phyloP scores from a whole-genome alignment of 192 early-diverging fungal genomes.

The Coemansia nantahalensis region DNA sequence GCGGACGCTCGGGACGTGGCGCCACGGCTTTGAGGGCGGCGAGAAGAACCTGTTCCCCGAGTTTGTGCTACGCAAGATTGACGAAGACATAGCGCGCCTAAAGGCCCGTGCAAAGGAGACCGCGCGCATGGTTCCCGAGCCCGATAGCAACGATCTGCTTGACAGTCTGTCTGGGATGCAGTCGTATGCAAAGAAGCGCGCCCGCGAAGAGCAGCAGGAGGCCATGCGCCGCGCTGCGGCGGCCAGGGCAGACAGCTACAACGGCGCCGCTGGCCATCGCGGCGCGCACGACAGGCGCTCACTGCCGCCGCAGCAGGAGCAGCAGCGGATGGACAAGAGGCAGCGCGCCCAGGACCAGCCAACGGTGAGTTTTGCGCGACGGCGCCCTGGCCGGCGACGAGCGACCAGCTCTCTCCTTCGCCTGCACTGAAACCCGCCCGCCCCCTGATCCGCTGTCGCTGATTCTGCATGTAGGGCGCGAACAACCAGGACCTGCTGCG shows the following conservation, averaged over 20 bases:
- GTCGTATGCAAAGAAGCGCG: constrained; percentile 39
- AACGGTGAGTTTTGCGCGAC: constrained; percentile 26
- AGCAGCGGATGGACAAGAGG: constrained; percentile 8
- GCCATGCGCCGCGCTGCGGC: constrained; percentile 21
- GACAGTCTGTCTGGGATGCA: constrained; percentile 39
- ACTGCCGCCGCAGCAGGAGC: not conserved
- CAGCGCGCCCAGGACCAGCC: constrained; percentile 15
- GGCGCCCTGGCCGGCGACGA: not conserved
- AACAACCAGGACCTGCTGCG: constrained; percentile 31
- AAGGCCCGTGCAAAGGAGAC: constrained; percentile 25
- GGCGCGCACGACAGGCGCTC: not conserved
- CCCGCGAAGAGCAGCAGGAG: constrained; percentile 28
- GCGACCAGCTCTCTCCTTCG: not conserved
- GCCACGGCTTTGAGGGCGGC: constrained; percentile 56
- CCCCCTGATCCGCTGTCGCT: too few species aligned
- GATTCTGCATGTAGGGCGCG: constrained; percentile 19
- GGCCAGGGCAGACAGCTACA: constrained; percentile 26
- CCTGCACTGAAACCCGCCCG: not conserved
- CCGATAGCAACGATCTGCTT: constrained; percentile 21
- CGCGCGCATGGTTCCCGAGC: constrained; percentile 6
- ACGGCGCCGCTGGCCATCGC: not conserved
- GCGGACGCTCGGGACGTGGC: constrained; percentile 82
- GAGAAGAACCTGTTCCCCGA: constrained; percentile 31
- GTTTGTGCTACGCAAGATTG: constrained; percentile 48
- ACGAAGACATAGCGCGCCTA: constrained; percentile 31